A percentile compares a stretch with the other conserved stretches of the same genome.
These are phyloP conservation scores for Hymenoscyphus fructigenus DNA, from an alignment of 2,329 filamentous ascomycete species.

Conservation along the genomic window DNA sequence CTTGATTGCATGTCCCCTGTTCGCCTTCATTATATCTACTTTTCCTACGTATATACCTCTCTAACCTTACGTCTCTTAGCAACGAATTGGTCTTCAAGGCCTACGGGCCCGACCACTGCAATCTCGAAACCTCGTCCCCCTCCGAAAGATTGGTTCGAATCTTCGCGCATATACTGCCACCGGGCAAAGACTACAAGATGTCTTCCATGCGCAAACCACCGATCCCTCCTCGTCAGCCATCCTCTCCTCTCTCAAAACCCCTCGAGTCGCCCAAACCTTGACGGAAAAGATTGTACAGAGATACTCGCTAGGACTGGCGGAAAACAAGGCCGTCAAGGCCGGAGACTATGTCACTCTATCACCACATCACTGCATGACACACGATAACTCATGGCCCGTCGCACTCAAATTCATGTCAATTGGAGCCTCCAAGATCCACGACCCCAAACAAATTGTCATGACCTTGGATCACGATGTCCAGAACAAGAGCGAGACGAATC, in stretches of 20 bases:
- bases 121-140: constrained; percentile 27
- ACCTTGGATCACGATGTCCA: constrained; percentile 88
- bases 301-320: constrained; percentile 72
- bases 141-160: constrained; percentile 24
- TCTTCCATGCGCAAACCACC: constrained; percentile 64
- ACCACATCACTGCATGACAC: constrained; percentile 77
- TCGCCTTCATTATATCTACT: neutral
- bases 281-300: constrained; percentile 91
- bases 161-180: constrained; percentile 33
- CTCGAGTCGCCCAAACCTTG: constrained; percentile 65
- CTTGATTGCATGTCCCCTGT: neutral
- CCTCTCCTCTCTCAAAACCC: constrained; percentile 50
- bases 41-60: neutral
- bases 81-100: constrained; percentile 32
- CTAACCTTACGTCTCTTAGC: constrained; percentile 14
- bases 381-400: constrained; percentile 80
- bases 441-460: constrained; percentile 75
- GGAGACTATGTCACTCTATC: constrained; percentile 83
- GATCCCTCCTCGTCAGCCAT: constrained; percentile 51
- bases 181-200: constrained; percentile 45
- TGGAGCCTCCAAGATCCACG: constrained; percentile 70
- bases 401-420: constrained; percentile 78
- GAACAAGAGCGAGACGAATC: constrained; percentile 73
- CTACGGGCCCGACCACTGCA: constrained; percentile 29
- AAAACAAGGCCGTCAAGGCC: constrained; percentile 71